Percentiles rank a stretch among this genome's conserved stretches.
Evolutionary conservation across 108 stramenopile genomes (phyloP).

Genomic region (Epithemia pelagica): DNA sequence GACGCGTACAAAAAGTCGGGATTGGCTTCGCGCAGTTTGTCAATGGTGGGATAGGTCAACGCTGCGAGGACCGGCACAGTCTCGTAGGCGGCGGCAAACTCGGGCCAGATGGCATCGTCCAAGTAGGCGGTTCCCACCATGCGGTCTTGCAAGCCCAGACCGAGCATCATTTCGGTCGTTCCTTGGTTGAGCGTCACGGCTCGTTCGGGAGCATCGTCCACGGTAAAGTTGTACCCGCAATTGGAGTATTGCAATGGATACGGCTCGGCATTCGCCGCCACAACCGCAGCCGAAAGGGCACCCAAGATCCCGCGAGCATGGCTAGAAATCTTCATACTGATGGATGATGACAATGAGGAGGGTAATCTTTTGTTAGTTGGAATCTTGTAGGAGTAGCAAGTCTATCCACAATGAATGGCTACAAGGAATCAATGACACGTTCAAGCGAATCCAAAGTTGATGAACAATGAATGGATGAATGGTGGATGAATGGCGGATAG

Average conservation of each 20-base stretch:
- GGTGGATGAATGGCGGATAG: no score
- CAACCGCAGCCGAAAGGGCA: no score
- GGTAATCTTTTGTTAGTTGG: no score
- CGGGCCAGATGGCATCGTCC: constrained; percentile 17
- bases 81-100: constrained; percentile 12
- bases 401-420: no score
- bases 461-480: no score
- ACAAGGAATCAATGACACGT: no score
- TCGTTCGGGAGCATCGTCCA: constrained; percentile 13
- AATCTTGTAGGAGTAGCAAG: no score
- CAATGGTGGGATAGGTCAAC: constrained; percentile 14
- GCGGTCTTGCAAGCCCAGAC: constrained; percentile 11
- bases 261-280: no score
- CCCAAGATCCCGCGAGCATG: no score
- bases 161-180: constrained; percentile 20
- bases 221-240: constrained; percentile 9
- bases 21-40: constrained; percentile 9
- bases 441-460: no score
- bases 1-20: constrained; percentile 18
- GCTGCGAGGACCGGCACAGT: constrained; percentile 10
- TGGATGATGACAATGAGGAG: no score
- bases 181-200: constrained; percentile 19
- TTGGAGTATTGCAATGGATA: constrained; percentile 17
- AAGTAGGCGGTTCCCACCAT: constrained; percentile 21
- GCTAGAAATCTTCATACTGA: no score